Base-by-base conservation (phyloP, 495 filamentous ascomycete species). In the Hyaloscypha finlandica region DNA sequence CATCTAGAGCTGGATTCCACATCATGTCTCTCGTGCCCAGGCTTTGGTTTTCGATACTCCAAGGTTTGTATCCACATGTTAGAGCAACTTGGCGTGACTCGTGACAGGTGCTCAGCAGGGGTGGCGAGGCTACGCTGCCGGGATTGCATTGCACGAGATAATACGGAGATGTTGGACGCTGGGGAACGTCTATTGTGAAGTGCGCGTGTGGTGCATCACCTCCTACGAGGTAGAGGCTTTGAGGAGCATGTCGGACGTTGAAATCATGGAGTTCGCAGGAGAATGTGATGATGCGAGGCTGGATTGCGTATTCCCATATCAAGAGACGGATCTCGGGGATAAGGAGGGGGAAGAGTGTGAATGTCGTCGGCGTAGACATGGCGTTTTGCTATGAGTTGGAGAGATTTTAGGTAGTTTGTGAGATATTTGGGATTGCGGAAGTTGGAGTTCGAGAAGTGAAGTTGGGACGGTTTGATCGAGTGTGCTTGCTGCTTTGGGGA, bases 241-340 rank as follows among this genome's bases (percentile, higher is more conserved):
- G 20, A 31, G 53, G 53, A 1, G 53, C 22, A n/a, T 56, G 3
- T 25, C 20, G 53, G 20, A 56, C 2, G 20, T 56, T 56, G 53
- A 56, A 31, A 19, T 11, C 6, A n/a, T 56, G 8, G 20, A 56
- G 20, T n/a, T 8, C 4, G 53, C 53, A 29, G 6, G 4, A 4
- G 29, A 56, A 56, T 9, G 29, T 29, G 53, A 56, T 56, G 53
- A 25, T 25, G 53, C 53, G 53, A 11, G 53, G 53, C 16, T 29
- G 29, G 53, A 56, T 8, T 25, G 53, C 53, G 29, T 29, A 30
- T 25, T 56, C 53, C 53, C 53, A 56, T 9, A 56, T 56, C 53
- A 29, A 0, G 8, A 56, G 53, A 14, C 53, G 53, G 53, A 56
- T 25, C 4, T 56, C 53, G 20, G 20, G 53, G 53, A 31, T 4